Conservation (phyloP, 2,329 filamentous ascomycete genomes). For the Cordyceps cateniannulata region DNA sequence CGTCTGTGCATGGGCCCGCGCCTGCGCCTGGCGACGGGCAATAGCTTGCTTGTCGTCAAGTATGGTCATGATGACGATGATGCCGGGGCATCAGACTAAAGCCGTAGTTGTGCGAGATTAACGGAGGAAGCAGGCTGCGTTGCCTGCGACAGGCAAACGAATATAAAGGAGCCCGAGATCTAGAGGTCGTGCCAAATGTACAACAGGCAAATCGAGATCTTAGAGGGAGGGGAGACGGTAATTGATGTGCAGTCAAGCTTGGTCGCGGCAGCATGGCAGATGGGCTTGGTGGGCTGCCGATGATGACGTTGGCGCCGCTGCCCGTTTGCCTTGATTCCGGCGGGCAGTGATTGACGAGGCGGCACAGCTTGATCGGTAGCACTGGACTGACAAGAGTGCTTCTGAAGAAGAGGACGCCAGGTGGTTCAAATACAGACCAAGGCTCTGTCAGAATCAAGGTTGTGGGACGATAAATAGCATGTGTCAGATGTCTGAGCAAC, state of each 20-base stretch:
- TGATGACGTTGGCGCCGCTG: background rate
- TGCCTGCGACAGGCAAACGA: background rate
- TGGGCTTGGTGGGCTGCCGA: background rate
- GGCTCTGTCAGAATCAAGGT: background rate
- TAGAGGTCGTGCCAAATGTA: too few relatives aligned
- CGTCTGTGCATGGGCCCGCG: background rate
- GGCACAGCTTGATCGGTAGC: too few relatives aligned
- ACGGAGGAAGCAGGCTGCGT: background rate
- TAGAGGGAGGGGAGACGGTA: background rate
- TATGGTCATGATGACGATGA: conserved; percentile 19
- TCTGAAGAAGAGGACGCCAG: background rate
- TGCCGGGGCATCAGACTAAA: conserved; percentile 5
- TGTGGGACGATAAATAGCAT: background rate
- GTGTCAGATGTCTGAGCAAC: background rate
- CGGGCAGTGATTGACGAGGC: background rate
- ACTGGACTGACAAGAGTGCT: background rate
- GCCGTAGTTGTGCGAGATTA: background rate
- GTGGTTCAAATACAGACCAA: background rate
- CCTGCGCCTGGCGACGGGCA: conserved; percentile 14
- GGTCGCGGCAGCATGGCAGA: background rate
- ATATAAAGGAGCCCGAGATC: background rate
- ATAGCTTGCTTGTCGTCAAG: conserved; percentile 23
- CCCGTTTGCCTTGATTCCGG: background rate
- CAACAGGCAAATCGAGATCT: background rate
- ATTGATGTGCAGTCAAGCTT: background rate